These are phyloP conservation scores for Delitschia confertaspora DNA, from an alignment of 495 filamentous ascomycete species.

Conservation along the genomic window DNA sequence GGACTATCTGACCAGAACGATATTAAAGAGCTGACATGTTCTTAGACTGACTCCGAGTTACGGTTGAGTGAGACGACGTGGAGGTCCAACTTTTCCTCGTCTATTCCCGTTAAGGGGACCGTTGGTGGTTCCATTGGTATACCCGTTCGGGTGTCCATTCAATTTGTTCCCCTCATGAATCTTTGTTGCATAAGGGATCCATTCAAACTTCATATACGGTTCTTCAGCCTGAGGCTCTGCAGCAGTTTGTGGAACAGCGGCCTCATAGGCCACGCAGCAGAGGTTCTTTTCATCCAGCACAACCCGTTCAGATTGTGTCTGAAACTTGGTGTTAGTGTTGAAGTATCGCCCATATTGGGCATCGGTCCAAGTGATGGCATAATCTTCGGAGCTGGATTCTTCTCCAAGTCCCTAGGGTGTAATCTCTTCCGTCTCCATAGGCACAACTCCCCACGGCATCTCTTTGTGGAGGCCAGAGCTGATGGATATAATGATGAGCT, in stretches of 20 bases:
- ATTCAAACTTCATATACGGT: constrained; percentile 8
- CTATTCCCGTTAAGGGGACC: too few species aligned
- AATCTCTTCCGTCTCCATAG: constrained; percentile 4
- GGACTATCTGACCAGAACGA: too few species aligned
- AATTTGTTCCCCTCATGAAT: neutral
- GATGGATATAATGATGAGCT: constrained; percentile 17
- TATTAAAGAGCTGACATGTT: too few species aligned
- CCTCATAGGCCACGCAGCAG: neutral
- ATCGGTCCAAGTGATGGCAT: constrained; percentile 4
- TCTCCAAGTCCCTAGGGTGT: neutral
- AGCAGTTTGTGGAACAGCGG: neutral
- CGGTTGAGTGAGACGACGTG: too few species aligned
- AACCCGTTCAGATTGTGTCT: neutral
- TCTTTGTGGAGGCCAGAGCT: constrained; percentile 2
- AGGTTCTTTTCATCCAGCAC: constrained; percentile 1
- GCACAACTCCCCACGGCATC: constrained; percentile 8
- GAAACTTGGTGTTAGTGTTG: constrained; percentile 5
- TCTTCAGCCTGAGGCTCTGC: neutral
- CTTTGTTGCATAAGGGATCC: constrained; percentile 8
- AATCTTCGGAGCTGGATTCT: neutral
- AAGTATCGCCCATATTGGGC: constrained; percentile 5
- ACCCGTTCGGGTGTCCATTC: neutral
- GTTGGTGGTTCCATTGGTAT: too few species aligned
- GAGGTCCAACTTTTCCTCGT: too few species aligned
- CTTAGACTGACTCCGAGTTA: too few species aligned